These are phyloP conservation scores for Gloeopeniophorella convolvens DNA, from an alignment of 768 basidiomycete genomes.

Conservation along the genomic window DNA sequence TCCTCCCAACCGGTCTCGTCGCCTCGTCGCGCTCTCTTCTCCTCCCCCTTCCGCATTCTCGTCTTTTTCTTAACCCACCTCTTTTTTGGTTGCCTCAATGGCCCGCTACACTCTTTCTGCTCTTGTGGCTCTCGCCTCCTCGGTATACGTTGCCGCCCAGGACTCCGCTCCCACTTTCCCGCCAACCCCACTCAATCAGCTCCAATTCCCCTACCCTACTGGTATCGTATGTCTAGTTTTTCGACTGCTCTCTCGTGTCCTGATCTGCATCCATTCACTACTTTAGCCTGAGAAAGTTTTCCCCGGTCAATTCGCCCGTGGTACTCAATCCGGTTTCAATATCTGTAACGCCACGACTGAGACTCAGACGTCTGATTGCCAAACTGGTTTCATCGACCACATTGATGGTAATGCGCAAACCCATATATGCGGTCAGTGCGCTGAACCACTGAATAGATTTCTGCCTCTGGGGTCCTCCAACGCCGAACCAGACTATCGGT, in stretches of 20 bases:
- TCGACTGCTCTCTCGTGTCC: background rate
- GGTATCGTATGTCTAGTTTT: constrained; percentile 19
- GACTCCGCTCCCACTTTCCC: constrained; percentile 19
- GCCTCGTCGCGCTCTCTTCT: constrained; percentile 1
- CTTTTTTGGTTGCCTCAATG: constrained; percentile 23
- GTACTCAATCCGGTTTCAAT: constrained; percentile 60
- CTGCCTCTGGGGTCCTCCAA: constrained; percentile 57
- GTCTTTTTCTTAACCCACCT: background rate
- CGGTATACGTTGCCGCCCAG: constrained; percentile 24
- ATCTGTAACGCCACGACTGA: constrained; percentile 61
- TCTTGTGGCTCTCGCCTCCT: constrained; percentile 27
- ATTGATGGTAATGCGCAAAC: too few relatives aligned
- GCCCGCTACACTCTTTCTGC: constrained; percentile 32
- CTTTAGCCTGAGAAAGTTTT: constrained; percentile 49
- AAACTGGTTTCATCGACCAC: constrained; percentile 62
- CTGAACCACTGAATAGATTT: constrained; percentile 41
- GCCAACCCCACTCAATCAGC: constrained; percentile 26
- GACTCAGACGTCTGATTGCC: constrained; percentile 56
- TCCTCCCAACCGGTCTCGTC: background rate
- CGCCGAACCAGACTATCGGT: constrained; percentile 48
- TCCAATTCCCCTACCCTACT: constrained; percentile 24
- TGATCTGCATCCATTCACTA: background rate
- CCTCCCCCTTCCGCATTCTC: constrained; percentile 16
- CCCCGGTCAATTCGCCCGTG: constrained; percentile 38
- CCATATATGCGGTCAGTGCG: too few relatives aligned